Conservation (phyloP, 2,329 filamentous ascomycete species). For the Colletotrichum eleusines region DNA sequence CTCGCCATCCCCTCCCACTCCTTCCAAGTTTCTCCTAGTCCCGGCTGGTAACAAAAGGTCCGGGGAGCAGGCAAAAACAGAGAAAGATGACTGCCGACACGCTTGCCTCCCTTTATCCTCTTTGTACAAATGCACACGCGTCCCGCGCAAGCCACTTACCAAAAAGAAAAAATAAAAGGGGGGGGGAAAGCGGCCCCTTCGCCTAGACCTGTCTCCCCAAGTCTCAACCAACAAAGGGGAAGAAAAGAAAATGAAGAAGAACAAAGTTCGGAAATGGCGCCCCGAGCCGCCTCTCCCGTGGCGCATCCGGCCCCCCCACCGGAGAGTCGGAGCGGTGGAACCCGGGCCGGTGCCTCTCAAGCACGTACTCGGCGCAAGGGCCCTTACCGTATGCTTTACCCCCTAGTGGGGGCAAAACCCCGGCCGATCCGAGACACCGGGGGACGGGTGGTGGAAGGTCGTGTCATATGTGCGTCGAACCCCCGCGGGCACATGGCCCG, state of each 20-base stretch:
- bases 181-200: neutral
- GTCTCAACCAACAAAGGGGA: neutral
- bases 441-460: neutral
- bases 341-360: neutral
- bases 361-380: constrained; percentile 5
- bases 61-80: neutral
- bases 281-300: too few species aligned
- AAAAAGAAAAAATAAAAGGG: neutral
- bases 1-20: neutral
- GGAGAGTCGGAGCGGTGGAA: neutral
- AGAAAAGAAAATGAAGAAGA: neutral
- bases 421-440: constrained; percentile 9
- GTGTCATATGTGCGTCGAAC: neutral
- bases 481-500: neutral
- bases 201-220: neutral
- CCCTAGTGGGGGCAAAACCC: neutral
- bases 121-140: neutral
- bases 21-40: neutral
- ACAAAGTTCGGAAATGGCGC: neutral
- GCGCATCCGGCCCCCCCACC: neutral
- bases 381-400: neutral
- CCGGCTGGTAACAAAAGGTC: neutral
- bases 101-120: neutral
- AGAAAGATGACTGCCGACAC: neutral
- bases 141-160: neutral